Evolutionary conservation across 2,329 filamentous ascomycete genomes (phyloP).

Genomic region (Fusarium irregulare): DNA sequence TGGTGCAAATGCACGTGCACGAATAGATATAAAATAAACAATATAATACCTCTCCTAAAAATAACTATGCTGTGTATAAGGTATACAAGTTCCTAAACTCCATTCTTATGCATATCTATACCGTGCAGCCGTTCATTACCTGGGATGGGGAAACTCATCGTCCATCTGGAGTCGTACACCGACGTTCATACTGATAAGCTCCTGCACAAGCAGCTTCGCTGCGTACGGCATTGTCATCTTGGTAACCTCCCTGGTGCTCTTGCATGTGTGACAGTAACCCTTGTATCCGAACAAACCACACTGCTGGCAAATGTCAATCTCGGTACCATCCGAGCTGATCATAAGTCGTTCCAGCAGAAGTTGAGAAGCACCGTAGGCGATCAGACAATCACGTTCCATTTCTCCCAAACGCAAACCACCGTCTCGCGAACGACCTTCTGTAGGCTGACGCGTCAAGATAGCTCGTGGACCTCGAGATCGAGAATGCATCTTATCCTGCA

Average conservation of each 20-base stretch:
- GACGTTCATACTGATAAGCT: conserved; percentile 99
- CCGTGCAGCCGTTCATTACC: conserved; percentile 40
- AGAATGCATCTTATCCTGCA: conserved; percentile 99
- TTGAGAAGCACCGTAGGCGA: conserved; percentile 95
- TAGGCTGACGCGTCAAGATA: conserved; percentile 93
- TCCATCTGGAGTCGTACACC: conserved; percentile 89
- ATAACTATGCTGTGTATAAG: conserved; percentile 30
- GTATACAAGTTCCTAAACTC: conserved; percentile 38
- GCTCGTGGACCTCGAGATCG: conserved; percentile 89
- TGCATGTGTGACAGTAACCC: conserved; percentile 94
- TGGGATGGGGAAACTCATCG: conserved; percentile 86
- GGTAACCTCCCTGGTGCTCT: conserved; percentile 83
- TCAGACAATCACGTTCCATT: conserved; percentile 98
- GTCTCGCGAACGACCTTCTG: conserved; percentile 91
- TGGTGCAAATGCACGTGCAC: not conserved
- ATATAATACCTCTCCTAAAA: conserved; percentile 25
- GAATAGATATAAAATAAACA: conserved; percentile 8
- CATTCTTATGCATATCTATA: conserved; percentile 32
- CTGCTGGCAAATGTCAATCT: conserved; percentile 91
- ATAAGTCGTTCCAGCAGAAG: conserved; percentile 92
- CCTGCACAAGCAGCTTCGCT: conserved; percentile 94
- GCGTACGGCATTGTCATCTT: conserved; percentile 98
- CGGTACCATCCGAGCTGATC: conserved; percentile 90
- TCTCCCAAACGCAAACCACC: conserved; percentile 94
- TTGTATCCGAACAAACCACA: conserved; percentile 97